Percentiles rank a stretch among this genome's conserved stretches.
phyloP scores from a whole-genome alignment of 2,329 filamentous ascomycete species.

The Venturiaceae sp. region DNA sequence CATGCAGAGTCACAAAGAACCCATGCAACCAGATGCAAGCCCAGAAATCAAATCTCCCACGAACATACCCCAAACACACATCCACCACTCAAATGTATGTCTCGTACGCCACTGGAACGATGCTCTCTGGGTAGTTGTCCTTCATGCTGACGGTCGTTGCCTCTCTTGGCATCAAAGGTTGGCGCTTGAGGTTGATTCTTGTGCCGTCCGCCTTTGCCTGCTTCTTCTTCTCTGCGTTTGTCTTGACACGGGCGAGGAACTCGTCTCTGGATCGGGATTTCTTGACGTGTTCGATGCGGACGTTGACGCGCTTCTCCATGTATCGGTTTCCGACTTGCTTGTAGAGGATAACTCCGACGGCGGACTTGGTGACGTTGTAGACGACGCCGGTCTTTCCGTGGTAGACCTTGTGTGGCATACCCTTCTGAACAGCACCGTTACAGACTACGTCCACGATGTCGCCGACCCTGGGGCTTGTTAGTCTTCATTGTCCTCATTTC shows the following conservation, averaged over 20 bases:
- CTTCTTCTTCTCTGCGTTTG: constrained; percentile 85
- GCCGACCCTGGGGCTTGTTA: constrained; percentile 61
- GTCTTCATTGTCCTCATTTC: constrained; percentile 25
- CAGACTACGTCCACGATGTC: constrained; percentile 98
- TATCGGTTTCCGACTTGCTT: constrained; percentile 99
- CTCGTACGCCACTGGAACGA: constrained; percentile 90
- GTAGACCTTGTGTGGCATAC: constrained; percentile 56
- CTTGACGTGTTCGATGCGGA: constrained; percentile 91
- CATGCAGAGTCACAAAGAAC: background rate
- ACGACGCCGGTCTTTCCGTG: constrained; percentile 77
- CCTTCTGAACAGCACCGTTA: constrained; percentile 98
- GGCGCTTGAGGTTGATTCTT: constrained; percentile 87
- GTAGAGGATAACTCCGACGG: constrained; percentile 98
- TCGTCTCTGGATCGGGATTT: constrained; percentile 93
- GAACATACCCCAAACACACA: background rate
- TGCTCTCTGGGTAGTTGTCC: constrained; percentile 82
- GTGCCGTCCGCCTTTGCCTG: constrained; percentile 85
- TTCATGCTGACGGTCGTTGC: constrained; percentile 69
- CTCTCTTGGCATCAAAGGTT: constrained; percentile 68
- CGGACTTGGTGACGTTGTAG: constrained; percentile 89
- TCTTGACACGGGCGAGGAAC: constrained; percentile 94
- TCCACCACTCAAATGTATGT: constrained; percentile 65
- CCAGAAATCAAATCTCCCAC: background rate
- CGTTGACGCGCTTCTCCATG: constrained; percentile 99
- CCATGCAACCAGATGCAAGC: constrained; percentile 1